Conservation (phyloP, 352 stramenopile species). For the Peronospora belbahrii region DNA sequence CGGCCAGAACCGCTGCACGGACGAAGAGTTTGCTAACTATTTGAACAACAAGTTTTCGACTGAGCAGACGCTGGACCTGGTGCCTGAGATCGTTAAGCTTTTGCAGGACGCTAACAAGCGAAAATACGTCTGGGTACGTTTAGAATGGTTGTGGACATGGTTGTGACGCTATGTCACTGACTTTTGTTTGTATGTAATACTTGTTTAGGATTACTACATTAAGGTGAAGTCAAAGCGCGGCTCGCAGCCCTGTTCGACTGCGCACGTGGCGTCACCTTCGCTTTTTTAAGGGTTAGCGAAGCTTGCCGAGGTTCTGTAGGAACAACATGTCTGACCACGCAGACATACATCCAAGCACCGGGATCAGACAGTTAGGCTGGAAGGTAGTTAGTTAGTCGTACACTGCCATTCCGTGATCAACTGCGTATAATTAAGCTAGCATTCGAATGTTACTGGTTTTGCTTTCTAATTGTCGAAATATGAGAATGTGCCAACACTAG, state of each 20-base stretch:
- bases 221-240: constrained; percentile 54
- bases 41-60: constrained; percentile 61
- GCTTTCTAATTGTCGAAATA: not conserved
- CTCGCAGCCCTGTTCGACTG: constrained; percentile 13
- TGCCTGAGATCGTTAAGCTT: constrained; percentile 78
- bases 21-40: constrained; percentile 65
- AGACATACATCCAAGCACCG: constrained; percentile 3
- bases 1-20: constrained; percentile 69
- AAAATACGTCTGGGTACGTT: constrained; percentile 75
- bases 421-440: constrained; percentile 21
- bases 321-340: not conserved
- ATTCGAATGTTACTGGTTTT: constrained; percentile 14
- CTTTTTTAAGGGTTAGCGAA: constrained; percentile 46
- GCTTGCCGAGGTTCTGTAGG: not conserved
- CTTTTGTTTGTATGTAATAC: not conserved
- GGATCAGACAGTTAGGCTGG: constrained; percentile 15
- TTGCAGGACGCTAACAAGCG: constrained; percentile 78
- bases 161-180: constrained; percentile 4
- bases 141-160: not conserved
- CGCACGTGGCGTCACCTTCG: constrained; percentile 40
- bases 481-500: not conserved
- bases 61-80: constrained; percentile 63
- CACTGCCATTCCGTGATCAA: constrained; percentile 19
- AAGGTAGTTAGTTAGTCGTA: constrained; percentile 16
- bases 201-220: constrained; percentile 62